Evolutionary conservation across 345 rosid species (phyloP).

Genomic region (Pelargonium nanum): DNA sequence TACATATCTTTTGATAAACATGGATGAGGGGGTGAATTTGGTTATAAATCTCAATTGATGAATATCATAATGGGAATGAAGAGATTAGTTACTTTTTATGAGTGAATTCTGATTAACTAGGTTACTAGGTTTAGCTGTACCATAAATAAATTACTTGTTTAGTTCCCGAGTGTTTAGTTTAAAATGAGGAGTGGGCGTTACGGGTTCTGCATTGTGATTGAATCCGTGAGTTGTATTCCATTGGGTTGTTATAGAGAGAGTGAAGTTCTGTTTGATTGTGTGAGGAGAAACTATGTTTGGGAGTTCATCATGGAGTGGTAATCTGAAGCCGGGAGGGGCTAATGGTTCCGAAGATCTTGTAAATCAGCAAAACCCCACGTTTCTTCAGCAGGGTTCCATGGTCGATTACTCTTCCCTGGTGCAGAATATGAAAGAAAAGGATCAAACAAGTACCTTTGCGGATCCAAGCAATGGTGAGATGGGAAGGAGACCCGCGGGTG

Average conservation of each 20-base stretch:
- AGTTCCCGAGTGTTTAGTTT: background rate
- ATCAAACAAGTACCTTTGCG: conserved; percentile 3
- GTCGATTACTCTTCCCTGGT: too few relatives aligned
- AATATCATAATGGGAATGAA: background rate
- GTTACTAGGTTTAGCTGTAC: background rate
- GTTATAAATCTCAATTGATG: background rate
- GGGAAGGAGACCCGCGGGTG: conserved; percentile 46
- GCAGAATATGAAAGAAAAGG: too few relatives aligned
- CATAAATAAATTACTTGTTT: background rate
- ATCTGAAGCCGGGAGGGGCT: background rate
- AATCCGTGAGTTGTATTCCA: background rate
- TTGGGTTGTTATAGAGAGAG: background rate
- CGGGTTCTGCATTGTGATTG: background rate
- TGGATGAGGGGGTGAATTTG: too few relatives aligned
- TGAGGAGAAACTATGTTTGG: background rate
- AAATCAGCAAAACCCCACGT: background rate
- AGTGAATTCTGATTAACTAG: background rate
- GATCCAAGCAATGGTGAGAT: conserved; percentile 51
- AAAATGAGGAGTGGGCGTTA: background rate
- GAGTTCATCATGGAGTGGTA: background rate
- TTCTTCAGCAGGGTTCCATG: background rate
- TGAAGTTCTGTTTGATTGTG: too few relatives aligned
- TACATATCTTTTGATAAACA: background rate
- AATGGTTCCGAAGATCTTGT: background rate
- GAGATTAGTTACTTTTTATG: background rate